Percentiles rank a stretch among this genome's conserved stretches.
Evolutionary conservation across 129 eudicot species (phyloP).

Genomic region (Tanacetum coccineum): DNA sequence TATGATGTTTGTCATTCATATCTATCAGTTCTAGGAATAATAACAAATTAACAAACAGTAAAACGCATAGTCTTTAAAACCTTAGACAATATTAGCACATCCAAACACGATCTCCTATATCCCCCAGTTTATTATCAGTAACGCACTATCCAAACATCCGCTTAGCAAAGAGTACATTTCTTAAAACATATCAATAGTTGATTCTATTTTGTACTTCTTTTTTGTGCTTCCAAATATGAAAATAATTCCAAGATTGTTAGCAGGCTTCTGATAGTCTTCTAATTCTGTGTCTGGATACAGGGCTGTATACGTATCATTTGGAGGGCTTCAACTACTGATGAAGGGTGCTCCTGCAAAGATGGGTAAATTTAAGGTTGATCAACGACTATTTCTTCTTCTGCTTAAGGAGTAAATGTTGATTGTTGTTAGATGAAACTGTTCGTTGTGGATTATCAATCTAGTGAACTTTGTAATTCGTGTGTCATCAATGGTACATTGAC

Average conservation of each 20-base stretch:
- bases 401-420: constrained; percentile 43
- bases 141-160: too few species aligned
- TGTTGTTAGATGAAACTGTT: constrained; percentile 6
- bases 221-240: not conserved
- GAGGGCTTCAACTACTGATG: constrained; percentile 77
- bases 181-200: not conserved
- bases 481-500: not conserved
- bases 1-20: too few species aligned
- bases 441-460: not conserved
- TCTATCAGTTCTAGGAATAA: too few species aligned
- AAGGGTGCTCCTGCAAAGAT: constrained; percentile 55
- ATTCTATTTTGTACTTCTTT: not conserved
- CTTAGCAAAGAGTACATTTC: too few species aligned
- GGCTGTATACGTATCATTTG: constrained; percentile 66
- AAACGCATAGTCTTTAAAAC: too few species aligned
- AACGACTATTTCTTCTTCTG: constrained; percentile 69
- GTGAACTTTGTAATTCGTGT: constrained; percentile 1
- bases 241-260: not conserved
- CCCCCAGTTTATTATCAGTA: too few species aligned
- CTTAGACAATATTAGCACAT: too few species aligned
- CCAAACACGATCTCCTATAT: too few species aligned
- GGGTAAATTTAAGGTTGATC: constrained; percentile 66
- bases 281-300: constrained; percentile 34
- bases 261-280: constrained; percentile 3
- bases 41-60: too few species aligned